These are phyloP conservation scores for Fusarium sp. DNA, from an alignment of 2,329 filamentous ascomycete species.

Conservation along the genomic window DNA sequence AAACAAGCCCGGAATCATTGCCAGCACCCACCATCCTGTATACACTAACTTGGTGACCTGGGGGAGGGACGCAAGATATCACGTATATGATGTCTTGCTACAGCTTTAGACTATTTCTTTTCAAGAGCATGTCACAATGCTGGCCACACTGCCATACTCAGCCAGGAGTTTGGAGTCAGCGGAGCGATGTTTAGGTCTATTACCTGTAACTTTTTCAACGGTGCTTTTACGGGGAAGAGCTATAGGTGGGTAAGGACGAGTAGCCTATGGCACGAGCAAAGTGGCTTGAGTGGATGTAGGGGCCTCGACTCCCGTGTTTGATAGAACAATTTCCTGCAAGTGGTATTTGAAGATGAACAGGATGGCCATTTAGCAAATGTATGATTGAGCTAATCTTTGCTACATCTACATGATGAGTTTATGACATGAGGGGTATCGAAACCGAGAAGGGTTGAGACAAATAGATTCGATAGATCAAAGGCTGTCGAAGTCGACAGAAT, in stretches of 20 bases:
- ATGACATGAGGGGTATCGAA: not conserved
- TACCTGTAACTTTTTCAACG: not conserved
- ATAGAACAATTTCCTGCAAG: not conserved
- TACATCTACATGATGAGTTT: not conserved
- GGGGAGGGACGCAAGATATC: not conserved
- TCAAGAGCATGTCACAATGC: not conserved
- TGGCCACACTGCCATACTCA: not conserved
- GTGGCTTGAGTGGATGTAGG: not conserved
- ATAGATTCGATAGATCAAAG: not conserved
- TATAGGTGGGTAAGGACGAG: not conserved
- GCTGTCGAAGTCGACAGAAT: not conserved
- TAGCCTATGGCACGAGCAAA: not conserved
- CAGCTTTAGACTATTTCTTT: not conserved
- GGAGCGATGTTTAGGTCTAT: not conserved
- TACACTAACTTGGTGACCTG: not conserved
- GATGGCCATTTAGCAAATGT: not conserved
- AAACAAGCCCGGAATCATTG: not conserved
- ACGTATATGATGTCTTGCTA: not conserved
- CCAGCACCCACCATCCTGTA: not conserved
- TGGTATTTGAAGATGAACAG: not conserved
- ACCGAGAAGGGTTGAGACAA: not conserved
- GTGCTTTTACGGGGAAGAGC: not conserved
- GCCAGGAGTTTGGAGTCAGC: not conserved
- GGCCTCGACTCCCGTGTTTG: not conserved
- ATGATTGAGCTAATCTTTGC: not conserved